Evolutionary conservation across 306 rosid species (phyloP), one percentile per base, ranked within the genome.

Genomic region (Lathyrus sativus): DNA sequence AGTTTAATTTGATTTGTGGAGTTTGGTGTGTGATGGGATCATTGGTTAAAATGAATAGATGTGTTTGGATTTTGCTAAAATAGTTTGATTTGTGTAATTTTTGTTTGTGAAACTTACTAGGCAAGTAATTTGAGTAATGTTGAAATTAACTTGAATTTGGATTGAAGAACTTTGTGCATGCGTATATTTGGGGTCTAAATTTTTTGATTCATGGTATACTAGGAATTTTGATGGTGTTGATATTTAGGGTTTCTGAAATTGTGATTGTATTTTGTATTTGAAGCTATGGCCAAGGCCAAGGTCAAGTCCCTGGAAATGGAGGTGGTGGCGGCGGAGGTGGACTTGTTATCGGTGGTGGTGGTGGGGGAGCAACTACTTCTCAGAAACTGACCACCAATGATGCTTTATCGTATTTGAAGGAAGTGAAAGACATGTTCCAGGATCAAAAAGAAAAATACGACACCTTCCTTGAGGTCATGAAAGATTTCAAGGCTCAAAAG

Each of bases 401-500:
- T 65, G 95, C 97, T 22, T 77, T 88, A 61, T 82, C 90, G 24
- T 91, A 91, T 71, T 83, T 91, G 74, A 91, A 91, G 86, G 92
- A 88, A 68, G 95, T 88, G 70, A 91, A 86, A 83, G 92, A 86
- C 76, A 88, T 86, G 95, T 88, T 86, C 80, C 87, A 83, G 59
- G 95, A 91, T 50, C 92, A 91, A 70, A 84, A 72, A 81, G 92
- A 88, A 62, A 91, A 91, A 68, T 91, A 91, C 65, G 90, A 91
- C 73, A 62, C 67, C 85, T 91, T 91, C 82, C 91, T 88, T 46
- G 97, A 91, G 85, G 97, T 91, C 80, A 86, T 91, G 97, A 91
- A 88, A 76, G 97, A 91, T 87, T 88, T 91, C 87, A 91, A 95
- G 84, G 95, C 99, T 48, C 97, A 95, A 79, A 84, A 96, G 99